Percentiles rank a stretch among this genome's conserved stretches.
phyloP scores from a whole-genome alignment of 2,329 filamentous ascomycete genomes.

The Neonectria magnoliae region DNA sequence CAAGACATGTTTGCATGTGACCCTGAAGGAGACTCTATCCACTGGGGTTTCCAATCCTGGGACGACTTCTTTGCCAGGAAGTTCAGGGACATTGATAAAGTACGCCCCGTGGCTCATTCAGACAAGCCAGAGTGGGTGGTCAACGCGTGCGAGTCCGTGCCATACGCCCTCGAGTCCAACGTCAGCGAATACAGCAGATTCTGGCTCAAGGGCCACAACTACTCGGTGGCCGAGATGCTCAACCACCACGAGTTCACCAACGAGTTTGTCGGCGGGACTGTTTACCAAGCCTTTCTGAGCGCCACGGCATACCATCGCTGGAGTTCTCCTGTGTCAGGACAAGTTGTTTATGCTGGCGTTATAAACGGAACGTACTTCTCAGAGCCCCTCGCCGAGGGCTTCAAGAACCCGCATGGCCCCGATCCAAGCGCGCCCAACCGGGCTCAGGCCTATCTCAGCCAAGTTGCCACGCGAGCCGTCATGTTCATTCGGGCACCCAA shows the following conservation, averaged over 20 bases:
- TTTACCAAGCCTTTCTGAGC: slow-evolving; percentile 75
- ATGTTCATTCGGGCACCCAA: slow-evolving; percentile 75
- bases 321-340: slow-evolving; percentile 71
- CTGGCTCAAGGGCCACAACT: slow-evolving; percentile 73
- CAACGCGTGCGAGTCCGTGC: slow-evolving; percentile 70
- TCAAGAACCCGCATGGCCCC: slow-evolving; percentile 21
- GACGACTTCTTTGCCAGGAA: slow-evolving; percentile 62
- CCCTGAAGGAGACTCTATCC: slow-evolving; percentile 21
- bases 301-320: slow-evolving; percentile 74
- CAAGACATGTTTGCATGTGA: slow-evolving; percentile 35
- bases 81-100: slow-evolving; percentile 49
- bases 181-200: slow-evolving; percentile 66
- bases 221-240: slow-evolving; percentile 70
- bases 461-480: slow-evolving; percentile 71
- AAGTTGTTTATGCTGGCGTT: slow-evolving; percentile 57
- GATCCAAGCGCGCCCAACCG: slow-evolving; percentile 36
- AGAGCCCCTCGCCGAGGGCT: slow-evolving; percentile 47
- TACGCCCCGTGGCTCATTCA: slow-evolving; percentile 63
- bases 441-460: slow-evolving; percentile 70
- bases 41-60: slow-evolving; percentile 67
- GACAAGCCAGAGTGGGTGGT: slow-evolving; percentile 53
- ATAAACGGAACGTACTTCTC: slow-evolving; percentile 72
- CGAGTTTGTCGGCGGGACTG: slow-evolving; percentile 66
- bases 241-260: slow-evolving; percentile 56
- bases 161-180: slow-evolving; percentile 57